Base-by-base conservation (phyloP, 1,284 basidiomycete species). In the Schizopora paradoxa region DNA sequence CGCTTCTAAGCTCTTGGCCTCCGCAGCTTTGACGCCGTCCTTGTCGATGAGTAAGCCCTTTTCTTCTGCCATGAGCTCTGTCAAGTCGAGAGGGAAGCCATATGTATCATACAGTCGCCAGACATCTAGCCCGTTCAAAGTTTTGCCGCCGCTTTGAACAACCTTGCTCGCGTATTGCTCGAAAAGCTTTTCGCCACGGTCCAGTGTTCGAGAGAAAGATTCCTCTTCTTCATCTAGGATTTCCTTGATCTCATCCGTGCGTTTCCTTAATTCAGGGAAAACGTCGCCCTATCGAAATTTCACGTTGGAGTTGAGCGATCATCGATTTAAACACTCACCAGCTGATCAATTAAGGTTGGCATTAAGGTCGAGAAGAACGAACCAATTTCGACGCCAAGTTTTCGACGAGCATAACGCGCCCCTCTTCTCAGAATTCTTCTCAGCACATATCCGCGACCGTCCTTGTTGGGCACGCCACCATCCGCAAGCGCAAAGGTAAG, bases 41-140 rank as follows among this genome's bases (percentile, higher is more conserved):
- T 96, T 83, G 62, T 97, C 92, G 58, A 99, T 80, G 18, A 73
- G 75, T 35, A 99, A 69, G 1, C 84, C 86, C 26, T 91, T 73
- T 64, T 99, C 95, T 63, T 96, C 91, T 19, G 96, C 95, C 95
- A 99, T 99, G 54, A 99, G 75, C 45, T 89, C 82, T 1, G 96
- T 99, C 29, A 99, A 71, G 62, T 99, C 95, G 43, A 93, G 92
- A 0, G 95, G 96, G 73, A 99, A 99, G 33, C 95, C 95, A 63
- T 91, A 99, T 0, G 96, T 99, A 65, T 99, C 96, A 65, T 99
- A 99, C 43, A 99, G 69, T 25, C 91, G 79, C 95, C 95, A 99
- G 22, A 97, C 91, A 60, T 99, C 95, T 58, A 85, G 85, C 13
- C 95, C 95, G 53, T 75, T 82, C 35, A 99, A 79, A 54, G 82